phyloP scores from a whole-genome alignment of 768 basidiomycete species.

The Serendipita vermifera region DNA sequence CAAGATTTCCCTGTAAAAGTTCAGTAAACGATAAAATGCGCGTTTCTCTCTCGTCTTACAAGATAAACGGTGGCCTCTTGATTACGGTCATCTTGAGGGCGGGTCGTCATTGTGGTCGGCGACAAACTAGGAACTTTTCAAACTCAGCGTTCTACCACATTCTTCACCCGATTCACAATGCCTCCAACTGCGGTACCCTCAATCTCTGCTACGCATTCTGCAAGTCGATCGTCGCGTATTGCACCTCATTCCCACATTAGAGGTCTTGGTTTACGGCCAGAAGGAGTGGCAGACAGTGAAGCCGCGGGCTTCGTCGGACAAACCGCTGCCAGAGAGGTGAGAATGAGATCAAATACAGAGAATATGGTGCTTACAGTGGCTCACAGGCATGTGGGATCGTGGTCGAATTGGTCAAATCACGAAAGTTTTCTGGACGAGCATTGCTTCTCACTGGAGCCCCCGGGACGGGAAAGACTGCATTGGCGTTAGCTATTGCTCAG shows the following conservation, averaged over 20 bases:
- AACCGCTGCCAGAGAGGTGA: conserved; percentile 75
- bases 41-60: conserved; percentile 28
- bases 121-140: background rate
- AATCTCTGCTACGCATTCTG: conserved; percentile 23
- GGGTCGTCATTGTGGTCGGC: conserved; percentile 1
- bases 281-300: conserved; percentile 62
- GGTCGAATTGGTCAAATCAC: conserved; percentile 78
- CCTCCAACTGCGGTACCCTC: background rate
- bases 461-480: conserved; percentile 95
- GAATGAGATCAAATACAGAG: background rate
- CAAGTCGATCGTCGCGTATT: conserved; percentile 61
- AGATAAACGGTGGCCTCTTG: conserved; percentile 86
- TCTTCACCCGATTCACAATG: too few species aligned
- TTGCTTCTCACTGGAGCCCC: conserved; percentile 88
- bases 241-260: conserved; percentile 95
- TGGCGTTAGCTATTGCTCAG: conserved; percentile 89
- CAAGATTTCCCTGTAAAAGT: conserved; percentile 72
- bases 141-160: too few species aligned
- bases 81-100: conserved; percentile 78
- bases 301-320: conserved; percentile 87
- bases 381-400: conserved; percentile 78
- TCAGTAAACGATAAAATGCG: background rate
- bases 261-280: conserved; percentile 77
- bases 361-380: background rate
- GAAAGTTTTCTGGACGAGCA: conserved; percentile 88